Evolutionary conservation across 1,284 basidiomycete genomes (phyloP).

Genomic region (Apiotrichum sp.): DNA sequence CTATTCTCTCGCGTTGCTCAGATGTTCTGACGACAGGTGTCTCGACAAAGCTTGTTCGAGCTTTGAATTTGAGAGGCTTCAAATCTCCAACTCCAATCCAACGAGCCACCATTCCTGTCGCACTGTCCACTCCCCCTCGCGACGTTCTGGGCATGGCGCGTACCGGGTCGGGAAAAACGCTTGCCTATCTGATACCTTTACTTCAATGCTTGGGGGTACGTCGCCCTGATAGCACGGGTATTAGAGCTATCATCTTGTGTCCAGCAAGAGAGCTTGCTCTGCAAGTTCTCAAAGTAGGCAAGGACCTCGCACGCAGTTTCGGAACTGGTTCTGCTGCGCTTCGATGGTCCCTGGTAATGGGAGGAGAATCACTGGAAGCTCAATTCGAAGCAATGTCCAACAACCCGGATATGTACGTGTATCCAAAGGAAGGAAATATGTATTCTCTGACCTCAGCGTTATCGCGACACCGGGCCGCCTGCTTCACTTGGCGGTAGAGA

Average conservation of each 20-base stretch:
- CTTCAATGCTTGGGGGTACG: conserved; percentile 77
- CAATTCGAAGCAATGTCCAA: conserved; percentile 93
- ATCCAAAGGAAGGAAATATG: conserved; percentile 46
- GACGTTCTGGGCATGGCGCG: conserved; percentile 98
- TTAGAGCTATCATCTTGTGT: conserved; percentile 79
- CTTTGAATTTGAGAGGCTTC: conserved; percentile 87
- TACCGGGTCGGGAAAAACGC: conserved; percentile 95
- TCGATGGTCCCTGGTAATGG: conserved; percentile 90
- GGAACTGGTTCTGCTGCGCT: conserved; percentile 56
- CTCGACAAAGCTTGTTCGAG: conserved; percentile 73
- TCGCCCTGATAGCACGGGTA: conserved; percentile 66
- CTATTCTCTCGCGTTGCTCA: too few relatives aligned
- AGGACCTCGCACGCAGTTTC: conserved; percentile 71
- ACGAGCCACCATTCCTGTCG: conserved; percentile 76
- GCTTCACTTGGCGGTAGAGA: conserved; percentile 91
- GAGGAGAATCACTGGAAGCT: conserved; percentile 91
- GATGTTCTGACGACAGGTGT: conserved; percentile 55
- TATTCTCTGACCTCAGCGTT: conserved; percentile 54
- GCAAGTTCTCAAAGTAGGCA: conserved; percentile 90
- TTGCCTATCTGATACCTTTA: conserved; percentile 92
- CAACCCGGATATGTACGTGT: conserved; percentile 85
- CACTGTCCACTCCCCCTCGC: conserved; percentile 76
- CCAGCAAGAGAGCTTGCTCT: conserved; percentile 92
- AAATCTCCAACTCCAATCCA: conserved; percentile 96
- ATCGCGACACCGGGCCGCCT: conserved; percentile 97